A percentile compares a stretch with the other conserved stretches of the same genome.
Conservation (phyloP, 163 green algal species). For the Chlorella variabilis region DNA sequence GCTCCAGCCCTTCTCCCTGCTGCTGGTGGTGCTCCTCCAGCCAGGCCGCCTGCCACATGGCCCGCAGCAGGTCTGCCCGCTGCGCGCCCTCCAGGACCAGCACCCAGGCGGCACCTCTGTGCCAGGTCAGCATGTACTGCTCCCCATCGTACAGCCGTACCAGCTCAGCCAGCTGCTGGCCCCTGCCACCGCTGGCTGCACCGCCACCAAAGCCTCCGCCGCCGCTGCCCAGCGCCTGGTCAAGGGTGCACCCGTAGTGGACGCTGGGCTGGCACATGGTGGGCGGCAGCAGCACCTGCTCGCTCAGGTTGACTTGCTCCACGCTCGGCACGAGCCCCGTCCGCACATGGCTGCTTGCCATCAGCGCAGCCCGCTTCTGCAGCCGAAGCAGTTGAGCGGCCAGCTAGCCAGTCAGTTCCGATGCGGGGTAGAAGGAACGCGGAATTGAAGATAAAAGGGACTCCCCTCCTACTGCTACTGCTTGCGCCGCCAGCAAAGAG, state of each 20-base stretch:
- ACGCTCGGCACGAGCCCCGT: slow-evolving; percentile 53
- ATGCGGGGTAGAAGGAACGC: no score
- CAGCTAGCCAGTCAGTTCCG: no score
- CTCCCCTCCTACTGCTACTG: background rate
- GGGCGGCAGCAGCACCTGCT: slow-evolving; percentile 50
- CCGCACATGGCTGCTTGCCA: slow-evolving; percentile 53
- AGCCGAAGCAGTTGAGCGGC: background rate
- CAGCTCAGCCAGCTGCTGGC: slow-evolving; percentile 38
- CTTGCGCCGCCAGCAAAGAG: background rate
- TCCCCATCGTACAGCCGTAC: slow-evolving; percentile 59
- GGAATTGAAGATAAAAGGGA: no score
- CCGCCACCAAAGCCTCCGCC: background rate
- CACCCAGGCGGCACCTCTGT: slow-evolving; percentile 49
- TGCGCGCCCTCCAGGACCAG: slow-evolving; percentile 55
- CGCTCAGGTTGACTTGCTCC: slow-evolving; percentile 41
- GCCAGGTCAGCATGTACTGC: slow-evolving; percentile 66
- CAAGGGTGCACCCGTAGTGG: slow-evolving; percentile 47
- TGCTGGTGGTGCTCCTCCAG: slow-evolving; percentile 46
- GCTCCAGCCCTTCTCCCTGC: background rate
- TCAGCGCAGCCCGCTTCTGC: slow-evolving; percentile 65
- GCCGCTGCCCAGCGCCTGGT: slow-evolving; percentile 34
- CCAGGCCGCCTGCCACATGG: slow-evolving; percentile 72
- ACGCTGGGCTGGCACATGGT: slow-evolving; percentile 41
- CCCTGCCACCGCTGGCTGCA: background rate
- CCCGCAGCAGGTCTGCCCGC: slow-evolving; percentile 48